Base-by-base conservation (phyloP, 768 basidiomycete species). In the Boletus sensibilis region DNA sequence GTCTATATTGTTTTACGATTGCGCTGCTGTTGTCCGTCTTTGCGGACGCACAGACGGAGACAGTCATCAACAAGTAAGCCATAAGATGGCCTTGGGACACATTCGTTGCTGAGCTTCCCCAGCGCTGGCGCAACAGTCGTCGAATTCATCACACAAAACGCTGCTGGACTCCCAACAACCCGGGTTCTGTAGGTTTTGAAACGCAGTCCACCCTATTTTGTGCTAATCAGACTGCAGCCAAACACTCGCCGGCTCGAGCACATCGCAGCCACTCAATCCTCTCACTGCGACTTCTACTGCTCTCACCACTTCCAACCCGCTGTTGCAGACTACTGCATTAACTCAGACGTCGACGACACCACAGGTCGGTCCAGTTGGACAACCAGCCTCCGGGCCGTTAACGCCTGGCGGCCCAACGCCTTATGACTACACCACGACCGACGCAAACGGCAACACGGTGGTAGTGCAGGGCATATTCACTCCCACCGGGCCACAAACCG, bases 91-190 rank as follows among this genome's bases (percentile, higher is more conserved):
- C 41, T 31, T 44, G 18, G 12, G 23, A 38, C 45, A 29, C 31
- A 16, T 10, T 33, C 46, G 12, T 31, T 35, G 31, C 50, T 65
- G 75, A 60, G 58, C 55, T 20, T 52, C 42, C 29, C n/a, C 55
- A 80, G 79, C 7, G 70, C 71, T 39, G 87, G 87, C 8, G 64
- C 74, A 34, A 77, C 84, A 0, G 72, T 89, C 43, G 75, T 86
- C 29, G 76, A 82, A 53, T 70, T 79, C 43, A 51, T 81, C 56
- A 77, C 79, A 18, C 59, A 70, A 33, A 76, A 82, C 59, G 59
- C 67, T 2, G 47, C 60, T 38, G 82, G 79, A 27, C 14, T 73
- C 13, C 68, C 75, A 7, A 64, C 71, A 1, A 86, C 85, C 9
- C 56, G 65, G 23, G 68, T 72, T 7, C 34, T 85, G 83, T 85